A percentile compares a stretch with the other conserved stretches of the same genome.
These are phyloP conservation scores for Fusarium sp. DNA, from an alignment of 2,329 filamentous ascomycete genomes.

Conservation along the genomic window DNA sequence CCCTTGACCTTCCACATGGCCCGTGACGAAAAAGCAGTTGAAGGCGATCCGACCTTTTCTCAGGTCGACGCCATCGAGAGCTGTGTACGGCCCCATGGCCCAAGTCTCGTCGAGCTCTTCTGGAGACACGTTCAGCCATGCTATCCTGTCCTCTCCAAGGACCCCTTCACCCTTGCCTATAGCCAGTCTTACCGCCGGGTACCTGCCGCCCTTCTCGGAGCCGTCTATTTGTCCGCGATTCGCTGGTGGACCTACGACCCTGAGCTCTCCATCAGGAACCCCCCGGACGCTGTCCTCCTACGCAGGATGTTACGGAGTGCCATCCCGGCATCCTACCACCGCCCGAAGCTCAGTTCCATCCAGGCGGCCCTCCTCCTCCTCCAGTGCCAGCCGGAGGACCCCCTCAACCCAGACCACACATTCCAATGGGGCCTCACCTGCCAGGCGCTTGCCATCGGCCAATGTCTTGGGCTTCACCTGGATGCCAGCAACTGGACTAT, in stretches of 20 bases:
- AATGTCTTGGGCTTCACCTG: constrained; percentile 67
- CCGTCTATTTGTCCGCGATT: constrained; percentile 67
- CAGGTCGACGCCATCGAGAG: constrained; percentile 64
- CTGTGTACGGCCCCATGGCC: constrained; percentile 70
- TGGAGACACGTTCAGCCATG: constrained; percentile 69
- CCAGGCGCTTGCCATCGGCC: constrained; percentile 63
- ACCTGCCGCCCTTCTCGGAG: constrained; percentile 65
- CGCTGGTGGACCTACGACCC: constrained; percentile 66
- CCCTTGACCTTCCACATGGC: constrained; percentile 53
- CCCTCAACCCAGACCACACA: constrained; percentile 53
- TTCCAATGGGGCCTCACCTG: constrained; percentile 57
- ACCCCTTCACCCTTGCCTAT: constrained; percentile 67
- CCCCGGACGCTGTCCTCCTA: constrained; percentile 45
- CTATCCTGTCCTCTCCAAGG: constrained; percentile 67
- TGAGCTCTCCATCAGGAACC: constrained; percentile 48
- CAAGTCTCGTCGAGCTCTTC: constrained; percentile 71
- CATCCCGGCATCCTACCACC: constrained; percentile 49
- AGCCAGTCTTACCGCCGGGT: constrained; percentile 64
- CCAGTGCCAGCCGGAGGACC: constrained; percentile 51
- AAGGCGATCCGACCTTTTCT: constrained; percentile 43
- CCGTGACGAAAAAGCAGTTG: constrained; percentile 50
- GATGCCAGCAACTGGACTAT: constrained; percentile 70
- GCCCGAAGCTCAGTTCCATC: constrained; percentile 50
- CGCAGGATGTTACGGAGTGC: constrained; percentile 45
- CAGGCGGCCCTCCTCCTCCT: constrained; percentile 49